Evolutionary conservation across 306 rosid genomes (phyloP).

Genomic region (Senna tora): DNA sequence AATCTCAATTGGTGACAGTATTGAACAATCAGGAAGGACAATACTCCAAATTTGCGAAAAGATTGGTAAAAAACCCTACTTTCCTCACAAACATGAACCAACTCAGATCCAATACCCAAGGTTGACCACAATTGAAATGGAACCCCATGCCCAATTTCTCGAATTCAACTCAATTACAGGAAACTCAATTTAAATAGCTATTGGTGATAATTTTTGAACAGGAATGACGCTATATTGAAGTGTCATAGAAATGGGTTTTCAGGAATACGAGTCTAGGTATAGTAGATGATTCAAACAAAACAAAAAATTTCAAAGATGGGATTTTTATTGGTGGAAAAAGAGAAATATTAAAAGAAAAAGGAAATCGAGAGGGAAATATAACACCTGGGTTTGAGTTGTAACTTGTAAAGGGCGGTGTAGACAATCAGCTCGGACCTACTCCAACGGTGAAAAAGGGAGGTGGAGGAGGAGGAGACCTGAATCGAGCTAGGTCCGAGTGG

Average conservation of each 20-base stretch:
- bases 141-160: not conserved
- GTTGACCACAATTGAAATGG: conserved; percentile 18
- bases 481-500: conserved; percentile 18
- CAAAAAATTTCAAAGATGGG: not conserved
- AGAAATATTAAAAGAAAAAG: not conserved
- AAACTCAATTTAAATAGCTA: not conserved
- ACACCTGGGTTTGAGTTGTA: not conserved
- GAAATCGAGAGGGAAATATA: not conserved
- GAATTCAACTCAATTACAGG: conserved; percentile 18
- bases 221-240: not conserved
- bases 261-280: not conserved
- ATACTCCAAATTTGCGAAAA: conserved; percentile 27
- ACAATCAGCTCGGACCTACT: conserved; percentile 22
- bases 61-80: conserved; percentile 30
- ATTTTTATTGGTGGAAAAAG: not conserved
- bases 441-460: not conserved
- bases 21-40: conserved; percentile 41
- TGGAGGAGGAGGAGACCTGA: not conserved
- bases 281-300: not conserved
- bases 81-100: conserved; percentile 37
- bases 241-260: conserved; percentile 13
- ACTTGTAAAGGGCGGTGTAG: not conserved
- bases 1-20: conserved; percentile 32
- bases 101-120: conserved; percentile 35
- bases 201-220: not conserved